Evolutionary conservation across 192 early-diverging fungal genomes (phyloP).

Genomic region (Cladochytrium replicatum): DNA sequence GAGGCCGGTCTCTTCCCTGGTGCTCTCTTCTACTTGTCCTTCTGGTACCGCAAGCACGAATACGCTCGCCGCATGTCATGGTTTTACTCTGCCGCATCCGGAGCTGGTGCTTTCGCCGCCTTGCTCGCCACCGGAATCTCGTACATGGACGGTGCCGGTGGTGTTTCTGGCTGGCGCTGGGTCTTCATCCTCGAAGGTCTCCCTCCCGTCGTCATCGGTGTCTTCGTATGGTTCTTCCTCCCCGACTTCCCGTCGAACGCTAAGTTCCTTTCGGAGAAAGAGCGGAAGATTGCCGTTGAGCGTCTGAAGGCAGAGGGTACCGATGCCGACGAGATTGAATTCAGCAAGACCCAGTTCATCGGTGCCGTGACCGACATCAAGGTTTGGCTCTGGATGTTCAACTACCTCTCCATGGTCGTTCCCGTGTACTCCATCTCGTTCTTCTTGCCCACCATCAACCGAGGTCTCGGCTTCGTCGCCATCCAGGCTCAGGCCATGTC

Average conservation of each 20-base stretch:
- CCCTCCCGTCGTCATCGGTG: constrained; percentile 32
- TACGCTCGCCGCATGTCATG: constrained; percentile 53
- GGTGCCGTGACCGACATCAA: constrained; percentile 11
- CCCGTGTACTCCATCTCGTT: constrained; percentile 22
- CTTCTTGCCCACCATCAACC: constrained; percentile 27
- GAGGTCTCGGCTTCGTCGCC: constrained; percentile 26
- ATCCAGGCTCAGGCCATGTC: constrained; percentile 23
- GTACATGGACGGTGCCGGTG: constrained; percentile 41
- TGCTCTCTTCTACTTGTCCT: constrained; percentile 58
- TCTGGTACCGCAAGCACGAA: constrained; percentile 61
- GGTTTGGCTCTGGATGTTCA: constrained; percentile 9
- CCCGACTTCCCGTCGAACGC: constrained; percentile 29
- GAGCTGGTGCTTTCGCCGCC: constrained; percentile 64
- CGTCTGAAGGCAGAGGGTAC: constrained; percentile 31
- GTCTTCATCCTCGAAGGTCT: constrained; percentile 60
- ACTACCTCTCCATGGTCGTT: constrained; percentile 18
- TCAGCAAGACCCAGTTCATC: constrained; percentile 10
- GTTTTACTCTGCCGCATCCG: constrained; percentile 55
- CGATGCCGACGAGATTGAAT: constrained; percentile 1
- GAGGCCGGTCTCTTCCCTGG: constrained; percentile 69
- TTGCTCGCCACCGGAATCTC: constrained; percentile 55
- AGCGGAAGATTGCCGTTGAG: constrained; percentile 39
- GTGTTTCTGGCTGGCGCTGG: constrained; percentile 36
- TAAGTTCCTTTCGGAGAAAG: constrained; percentile 43
- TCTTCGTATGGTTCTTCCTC: constrained; percentile 27